Evolutionary conservation across 345 rosid genomes (phyloP).

Genomic region (Abelmoschus esculentus): DNA sequence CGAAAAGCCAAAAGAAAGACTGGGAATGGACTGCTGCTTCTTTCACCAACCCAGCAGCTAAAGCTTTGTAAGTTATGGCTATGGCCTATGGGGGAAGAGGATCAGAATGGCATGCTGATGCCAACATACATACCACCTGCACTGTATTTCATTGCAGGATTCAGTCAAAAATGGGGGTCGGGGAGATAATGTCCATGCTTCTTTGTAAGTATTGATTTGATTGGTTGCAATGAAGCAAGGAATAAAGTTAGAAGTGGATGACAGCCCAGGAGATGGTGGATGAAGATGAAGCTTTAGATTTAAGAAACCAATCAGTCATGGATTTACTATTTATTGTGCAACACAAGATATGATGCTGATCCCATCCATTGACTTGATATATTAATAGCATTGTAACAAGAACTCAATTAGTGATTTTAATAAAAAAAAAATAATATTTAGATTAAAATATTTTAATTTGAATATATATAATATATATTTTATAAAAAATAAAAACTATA

Average conservation of each 20-base stretch:
- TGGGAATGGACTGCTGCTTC: too few species aligned
- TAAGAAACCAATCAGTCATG: neutral
- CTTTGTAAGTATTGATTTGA: neutral
- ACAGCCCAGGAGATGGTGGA: neutral
- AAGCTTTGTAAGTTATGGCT: too few species aligned
- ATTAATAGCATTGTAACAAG: too few species aligned
- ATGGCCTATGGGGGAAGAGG: neutral
- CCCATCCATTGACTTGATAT: too few species aligned
- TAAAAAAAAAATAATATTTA: too few species aligned
- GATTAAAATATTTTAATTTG: too few species aligned
- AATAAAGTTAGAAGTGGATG: neutral
- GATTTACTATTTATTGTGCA: too few species aligned
- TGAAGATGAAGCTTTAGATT: neutral
- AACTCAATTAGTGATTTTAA: too few species aligned
- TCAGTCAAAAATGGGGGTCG: neutral
- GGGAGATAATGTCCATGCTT: neutral
- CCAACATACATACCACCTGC: neutral
- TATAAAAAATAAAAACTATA: too few species aligned
- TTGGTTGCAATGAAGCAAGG: neutral
- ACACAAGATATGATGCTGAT: too few species aligned
- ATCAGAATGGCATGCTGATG: neutral
- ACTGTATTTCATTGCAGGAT: neutral
- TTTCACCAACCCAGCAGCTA: too few species aligned
- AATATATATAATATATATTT: too few species aligned
- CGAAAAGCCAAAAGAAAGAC: neutral